Evolutionary conservation across 2,329 filamentous ascomycete species (phyloP).

Genomic region (Sporothrix brunneoviolacea): DNA sequence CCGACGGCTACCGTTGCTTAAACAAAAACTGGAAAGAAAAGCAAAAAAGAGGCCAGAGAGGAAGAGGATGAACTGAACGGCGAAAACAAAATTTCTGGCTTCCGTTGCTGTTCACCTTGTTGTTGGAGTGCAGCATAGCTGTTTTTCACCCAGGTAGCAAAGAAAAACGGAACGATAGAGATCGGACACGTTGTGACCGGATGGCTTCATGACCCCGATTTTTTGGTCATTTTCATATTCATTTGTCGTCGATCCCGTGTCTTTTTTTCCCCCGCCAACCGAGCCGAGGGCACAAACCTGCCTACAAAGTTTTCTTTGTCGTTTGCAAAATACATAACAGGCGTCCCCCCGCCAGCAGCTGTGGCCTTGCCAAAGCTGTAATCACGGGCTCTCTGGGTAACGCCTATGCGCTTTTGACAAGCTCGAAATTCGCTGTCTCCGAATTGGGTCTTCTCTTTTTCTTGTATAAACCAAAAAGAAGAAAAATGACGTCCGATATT

Average conservation of each 20-base stretch:
- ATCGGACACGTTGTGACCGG: not conserved
- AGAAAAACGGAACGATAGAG: not conserved
- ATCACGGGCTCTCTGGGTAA: not conserved
- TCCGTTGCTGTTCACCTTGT: not conserved
- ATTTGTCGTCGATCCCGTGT: not conserved
- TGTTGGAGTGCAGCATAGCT: not conserved
- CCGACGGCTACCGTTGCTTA: not conserved
- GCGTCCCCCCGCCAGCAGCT: slow-evolving; percentile 1
- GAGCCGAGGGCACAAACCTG: too few species aligned
- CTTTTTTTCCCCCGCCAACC: not conserved
- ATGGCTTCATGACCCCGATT: slow-evolving; percentile 11
- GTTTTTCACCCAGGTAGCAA: not conserved
- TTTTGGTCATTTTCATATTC: not conserved
- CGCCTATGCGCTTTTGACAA: not conserved
- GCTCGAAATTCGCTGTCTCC: not conserved
- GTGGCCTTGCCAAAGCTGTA: slow-evolving; percentile 1
- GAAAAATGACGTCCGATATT: slow-evolving; percentile 1
- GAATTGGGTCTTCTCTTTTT: not conserved
- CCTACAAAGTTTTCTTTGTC: too few species aligned
- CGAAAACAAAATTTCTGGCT: not conserved
- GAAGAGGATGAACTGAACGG: not conserved
- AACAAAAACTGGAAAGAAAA: not conserved
- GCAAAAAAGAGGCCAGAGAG: not conserved
- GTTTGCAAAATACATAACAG: not conserved
- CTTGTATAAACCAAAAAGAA: not conserved